Conservation (phyloP, 805 yeast genomes). For the Novakomyces olei region DNA sequence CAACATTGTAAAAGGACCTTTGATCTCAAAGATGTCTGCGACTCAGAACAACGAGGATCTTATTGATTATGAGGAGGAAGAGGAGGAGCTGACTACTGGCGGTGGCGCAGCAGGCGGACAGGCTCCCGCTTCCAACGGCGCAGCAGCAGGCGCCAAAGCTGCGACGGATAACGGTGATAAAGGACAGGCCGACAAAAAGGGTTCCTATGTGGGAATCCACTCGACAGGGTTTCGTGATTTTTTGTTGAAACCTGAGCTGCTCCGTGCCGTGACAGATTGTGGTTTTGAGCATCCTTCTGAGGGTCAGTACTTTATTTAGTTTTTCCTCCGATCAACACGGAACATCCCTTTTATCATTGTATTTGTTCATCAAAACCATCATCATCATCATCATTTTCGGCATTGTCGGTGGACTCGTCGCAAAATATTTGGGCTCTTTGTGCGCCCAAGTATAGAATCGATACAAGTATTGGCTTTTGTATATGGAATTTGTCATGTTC, state of each 20-base stretch:
- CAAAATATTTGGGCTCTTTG: too few species aligned
- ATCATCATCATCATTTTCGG: too few species aligned
- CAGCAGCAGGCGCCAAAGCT: constrained; percentile 13
- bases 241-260: constrained; percentile 82
- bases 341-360: too few species aligned
- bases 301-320: constrained; percentile 56
- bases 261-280: constrained; percentile 95
- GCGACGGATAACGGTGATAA: constrained; percentile 19
- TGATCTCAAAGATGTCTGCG: constrained; percentile 23
- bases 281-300: constrained; percentile 99
- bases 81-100: constrained; percentile 77
- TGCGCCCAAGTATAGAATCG: too few species aligned
- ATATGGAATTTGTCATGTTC: too few species aligned
- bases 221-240: constrained; percentile 98
- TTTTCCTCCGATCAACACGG: too few species aligned
- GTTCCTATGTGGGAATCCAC: constrained; percentile 93
- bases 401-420: too few species aligned
- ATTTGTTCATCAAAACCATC: too few species aligned
- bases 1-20: too few species aligned
- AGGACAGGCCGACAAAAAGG: constrained; percentile 53
- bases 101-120: too few species aligned
- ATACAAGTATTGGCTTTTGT: not conserved
- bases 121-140: constrained; percentile 18
- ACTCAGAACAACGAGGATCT: constrained; percentile 99
- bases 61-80: constrained; percentile 95